Conservation (phyloP, 768 basidiomycete genomes). For the Tricholoma bakamatsutake region DNA sequence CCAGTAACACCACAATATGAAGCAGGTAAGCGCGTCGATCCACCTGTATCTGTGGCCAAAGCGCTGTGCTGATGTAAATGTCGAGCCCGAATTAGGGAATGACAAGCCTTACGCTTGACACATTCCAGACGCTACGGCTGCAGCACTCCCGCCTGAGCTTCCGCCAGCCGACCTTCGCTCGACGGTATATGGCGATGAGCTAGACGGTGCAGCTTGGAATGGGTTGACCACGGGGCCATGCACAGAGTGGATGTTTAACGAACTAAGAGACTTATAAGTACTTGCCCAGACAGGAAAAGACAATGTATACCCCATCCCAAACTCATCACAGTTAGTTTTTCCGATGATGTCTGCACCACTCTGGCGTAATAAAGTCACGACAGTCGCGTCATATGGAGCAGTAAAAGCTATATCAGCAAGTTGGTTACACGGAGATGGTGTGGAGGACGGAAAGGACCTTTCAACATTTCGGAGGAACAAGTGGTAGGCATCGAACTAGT, state of each 20-base stretch:
- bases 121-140: slow-evolving; percentile 81
- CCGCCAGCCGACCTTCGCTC: slow-evolving; percentile 70
- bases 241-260: slow-evolving; percentile 66
- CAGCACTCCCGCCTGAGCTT: slow-evolving; percentile 93
- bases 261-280: slow-evolving; percentile 37
- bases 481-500: slow-evolving; percentile 58
- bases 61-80: slow-evolving; percentile 48
- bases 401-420: slow-evolving; percentile 45
- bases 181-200: slow-evolving; percentile 20
- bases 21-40: slow-evolving; percentile 88
- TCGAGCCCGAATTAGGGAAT: neutral
- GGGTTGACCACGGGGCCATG: slow-evolving; percentile 85
- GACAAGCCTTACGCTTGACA: slow-evolving; percentile 65
- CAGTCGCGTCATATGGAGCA: slow-evolving; percentile 85
- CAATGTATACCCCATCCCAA: slow-evolving; percentile 86
- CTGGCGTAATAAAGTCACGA: slow-evolving; percentile 53
- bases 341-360: slow-evolving; percentile 72
- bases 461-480: slow-evolving; percentile 74
- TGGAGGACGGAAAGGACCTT: slow-evolving; percentile 32
- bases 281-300: neutral
- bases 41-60: slow-evolving; percentile 91
- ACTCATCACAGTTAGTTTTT: slow-evolving; percentile 96
- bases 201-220: slow-evolving; percentile 23
- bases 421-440: neutral
- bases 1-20: slow-evolving; percentile 92